Percentiles rank a stretch among this genome's conserved stretches.
These are phyloP conservation scores for Talaromyces sp. DNA, from an alignment of 2,329 filamentous ascomycete species.

Conservation along the genomic window DNA sequence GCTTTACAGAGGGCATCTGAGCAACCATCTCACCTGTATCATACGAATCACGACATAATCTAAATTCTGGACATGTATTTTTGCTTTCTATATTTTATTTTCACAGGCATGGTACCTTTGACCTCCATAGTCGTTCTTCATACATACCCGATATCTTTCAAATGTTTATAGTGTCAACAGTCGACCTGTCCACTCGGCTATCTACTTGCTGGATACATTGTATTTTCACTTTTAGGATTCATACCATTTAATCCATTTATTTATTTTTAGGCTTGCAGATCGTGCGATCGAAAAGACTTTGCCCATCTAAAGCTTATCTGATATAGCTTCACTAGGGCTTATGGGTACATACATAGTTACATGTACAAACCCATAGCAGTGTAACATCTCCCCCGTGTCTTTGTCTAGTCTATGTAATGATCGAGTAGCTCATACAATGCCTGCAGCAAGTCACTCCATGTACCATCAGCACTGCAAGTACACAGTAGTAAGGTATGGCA, in stretches of 20 bases:
- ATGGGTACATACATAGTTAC: background rate
- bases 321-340: background rate
- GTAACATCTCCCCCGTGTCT: background rate
- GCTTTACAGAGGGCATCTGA: constrained; percentile 39
- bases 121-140: background rate
- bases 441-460: background rate
- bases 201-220: constrained; percentile 8
- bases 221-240: constrained; percentile 7
- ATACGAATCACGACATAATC: constrained; percentile 14
- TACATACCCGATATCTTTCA: constrained; percentile 12
- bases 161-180: constrained; percentile 12
- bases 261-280: background rate
- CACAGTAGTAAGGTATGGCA: no score
- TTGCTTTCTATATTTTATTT: background rate
- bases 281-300: background rate
- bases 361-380: background rate
- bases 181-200: constrained; percentile 5
- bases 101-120: background rate
- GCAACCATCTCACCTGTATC: background rate
- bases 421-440: background rate
- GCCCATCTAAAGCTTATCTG: background rate
- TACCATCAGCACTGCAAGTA: no score
- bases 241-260: constrained; percentile 5
- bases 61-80: constrained; percentile 4
- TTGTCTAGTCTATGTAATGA: background rate